Percentiles rank a stretch among this genome's conserved stretches.
These are phyloP conservation scores for Starmerella vaccinii DNA, from an alignment of 805 yeast species.

Conservation along the genomic window DNA sequence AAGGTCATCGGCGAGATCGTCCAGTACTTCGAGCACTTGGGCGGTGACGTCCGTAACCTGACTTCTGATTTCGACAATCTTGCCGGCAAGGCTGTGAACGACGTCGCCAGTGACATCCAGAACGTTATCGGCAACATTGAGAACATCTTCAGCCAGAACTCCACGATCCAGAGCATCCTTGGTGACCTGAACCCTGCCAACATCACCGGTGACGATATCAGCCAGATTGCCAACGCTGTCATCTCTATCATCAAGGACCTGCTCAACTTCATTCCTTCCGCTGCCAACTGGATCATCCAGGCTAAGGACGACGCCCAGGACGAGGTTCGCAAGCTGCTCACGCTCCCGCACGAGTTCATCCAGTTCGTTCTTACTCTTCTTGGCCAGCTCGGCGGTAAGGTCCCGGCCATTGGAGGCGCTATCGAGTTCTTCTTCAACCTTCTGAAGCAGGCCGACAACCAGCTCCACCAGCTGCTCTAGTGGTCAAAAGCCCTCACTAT, in stretches of 20 bases:
- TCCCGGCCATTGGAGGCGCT: neutral
- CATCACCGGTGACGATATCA: neutral
- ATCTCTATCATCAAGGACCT: neutral
- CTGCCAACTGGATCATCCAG: neutral
- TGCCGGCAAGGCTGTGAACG: neutral
- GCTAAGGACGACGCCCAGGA: neutral
- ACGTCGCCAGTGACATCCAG: neutral
- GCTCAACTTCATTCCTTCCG: neutral
- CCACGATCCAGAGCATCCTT: neutral
- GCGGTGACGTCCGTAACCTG: neutral
- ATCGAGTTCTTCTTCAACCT: neutral
- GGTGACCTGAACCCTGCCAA: neutral
- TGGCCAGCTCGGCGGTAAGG: neutral
- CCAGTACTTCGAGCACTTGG: neutral
- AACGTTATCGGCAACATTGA: neutral
- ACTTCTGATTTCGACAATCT: neutral
- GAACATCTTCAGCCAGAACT: neutral
- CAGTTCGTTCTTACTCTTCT: neutral
- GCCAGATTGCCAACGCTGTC: neutral
- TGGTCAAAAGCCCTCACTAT: no score
- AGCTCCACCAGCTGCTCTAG: neutral
- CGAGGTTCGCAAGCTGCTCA: neutral
- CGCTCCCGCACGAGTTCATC: neutral
- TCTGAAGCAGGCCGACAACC: neutral
- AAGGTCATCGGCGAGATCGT: neutral